phyloP scores from a whole-genome alignment of 495 filamentous ascomycete species.

The Aspergillus asperescens region DNA sequence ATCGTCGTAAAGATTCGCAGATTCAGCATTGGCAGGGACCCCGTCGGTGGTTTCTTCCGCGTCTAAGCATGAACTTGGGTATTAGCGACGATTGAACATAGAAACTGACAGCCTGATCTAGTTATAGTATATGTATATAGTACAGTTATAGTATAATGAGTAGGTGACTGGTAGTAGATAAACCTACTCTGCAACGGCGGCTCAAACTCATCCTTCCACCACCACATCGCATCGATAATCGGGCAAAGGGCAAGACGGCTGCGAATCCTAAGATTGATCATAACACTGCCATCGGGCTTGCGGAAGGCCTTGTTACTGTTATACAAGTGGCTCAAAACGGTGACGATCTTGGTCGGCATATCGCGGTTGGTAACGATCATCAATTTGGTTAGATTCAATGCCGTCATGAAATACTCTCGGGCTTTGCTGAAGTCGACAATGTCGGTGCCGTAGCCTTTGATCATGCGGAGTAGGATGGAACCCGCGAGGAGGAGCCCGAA shows the following conservation, averaged over 20 bases:
- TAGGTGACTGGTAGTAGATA: neutral
- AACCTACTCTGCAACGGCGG: neutral
- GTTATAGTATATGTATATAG: no score
- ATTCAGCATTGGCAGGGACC: neutral
- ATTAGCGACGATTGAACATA: neutral
- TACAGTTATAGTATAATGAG: neutral
- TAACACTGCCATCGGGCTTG: constrained; percentile 35
- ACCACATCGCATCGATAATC: constrained; percentile 45
- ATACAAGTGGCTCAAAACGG: constrained; percentile 37
- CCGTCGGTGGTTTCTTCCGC: neutral
- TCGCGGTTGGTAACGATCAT: constrained; percentile 39
- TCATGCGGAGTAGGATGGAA: constrained; percentile 33
- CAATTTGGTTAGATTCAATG: constrained; percentile 36
- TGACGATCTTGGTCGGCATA: constrained; percentile 29
- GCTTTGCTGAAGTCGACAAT: constrained; percentile 33
- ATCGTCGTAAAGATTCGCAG: neutral
- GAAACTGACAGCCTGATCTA: no score
- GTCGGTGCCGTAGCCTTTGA: constrained; percentile 29
- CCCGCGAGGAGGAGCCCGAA: constrained; percentile 34
- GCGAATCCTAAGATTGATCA: constrained; percentile 36
- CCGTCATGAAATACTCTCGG: constrained; percentile 28
- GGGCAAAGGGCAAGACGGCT: constrained; percentile 38
- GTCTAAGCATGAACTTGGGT: neutral
- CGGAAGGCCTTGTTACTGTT: constrained; percentile 45
- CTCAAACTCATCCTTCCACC: constrained; percentile 48